Evolutionary conservation across 495 filamentous ascomycete genomes (phyloP), one percentile per base, ranked within the genome.

Genomic region (Talaromyces stipitatus): DNA sequence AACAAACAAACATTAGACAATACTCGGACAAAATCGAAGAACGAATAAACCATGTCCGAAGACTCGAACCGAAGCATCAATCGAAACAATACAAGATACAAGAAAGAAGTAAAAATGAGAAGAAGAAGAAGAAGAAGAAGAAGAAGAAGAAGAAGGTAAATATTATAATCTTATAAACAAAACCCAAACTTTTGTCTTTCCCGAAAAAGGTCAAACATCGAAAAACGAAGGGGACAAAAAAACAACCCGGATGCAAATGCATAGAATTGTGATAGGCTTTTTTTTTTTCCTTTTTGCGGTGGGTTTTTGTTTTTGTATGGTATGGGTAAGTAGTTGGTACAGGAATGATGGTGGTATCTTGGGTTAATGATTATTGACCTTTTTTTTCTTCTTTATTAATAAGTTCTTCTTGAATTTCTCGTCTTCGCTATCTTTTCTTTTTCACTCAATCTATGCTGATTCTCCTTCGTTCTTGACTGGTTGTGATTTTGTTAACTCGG

Each of bases 401-500:
- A 41, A 18, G 6, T 7, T 41, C n/a, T 18, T 33, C 32, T n/a
- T n/a, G n/a, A n/a, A n/a, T n/a, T n/a, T n/a, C n/a, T n/a, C 16
- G 4, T 45, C 38, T 45, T 45, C 8, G 38, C 8, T 20, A 10
- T 45, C 38, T 50, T 8, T 16, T 50, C 24, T 50, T 55, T 24
- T 18, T 20, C 26, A 22, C n/a, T 55, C 28, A 27, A 23, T 55
- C 54, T 55, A 55, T 28, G 36, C 54, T 28, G 54, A 22, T 55
- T 55, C 54, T 51, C 48, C 48, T 46, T 55, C 54, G 36, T 16
- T 55, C 54, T 55, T 55, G 22, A 46, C 75, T 43, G 75, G 80
- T 62, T 75, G 74, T 27, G 78, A 70, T 66, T 85, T 86, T 43
- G 72, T 69, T 45, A 76, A 68, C 48, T 76, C 71, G 46, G 83